Evolutionary conservation across 2,329 filamentous ascomycete genomes (phyloP).

Genomic region (Thelonectria olida): DNA sequence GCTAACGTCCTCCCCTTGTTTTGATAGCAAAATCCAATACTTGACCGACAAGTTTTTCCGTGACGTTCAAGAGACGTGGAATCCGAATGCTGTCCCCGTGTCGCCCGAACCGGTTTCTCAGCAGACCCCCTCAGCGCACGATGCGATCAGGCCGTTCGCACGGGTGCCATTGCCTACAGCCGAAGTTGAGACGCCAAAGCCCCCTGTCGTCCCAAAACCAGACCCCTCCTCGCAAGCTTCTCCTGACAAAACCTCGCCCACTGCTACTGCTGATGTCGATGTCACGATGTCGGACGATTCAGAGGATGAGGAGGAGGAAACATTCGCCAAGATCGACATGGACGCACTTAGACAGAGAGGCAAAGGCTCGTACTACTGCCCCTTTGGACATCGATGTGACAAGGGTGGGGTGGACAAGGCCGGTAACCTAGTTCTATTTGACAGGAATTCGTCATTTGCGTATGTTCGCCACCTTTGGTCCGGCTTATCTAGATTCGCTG

Average conservation of each 20-base stretch:
- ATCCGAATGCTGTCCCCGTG: slow-evolving; percentile 23
- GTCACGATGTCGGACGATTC: slow-evolving; percentile 44
- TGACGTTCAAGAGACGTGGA: slow-evolving; percentile 47
- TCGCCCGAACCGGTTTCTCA: slow-evolving; percentile 25
- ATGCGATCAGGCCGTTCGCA: slow-evolving; percentile 30
- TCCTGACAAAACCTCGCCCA: slow-evolving; percentile 22
- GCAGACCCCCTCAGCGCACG: slow-evolving; percentile 34
- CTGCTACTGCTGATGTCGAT: slow-evolving; percentile 11
- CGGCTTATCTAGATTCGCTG: slow-evolving; percentile 10
- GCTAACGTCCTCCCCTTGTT: slow-evolving; percentile 25
- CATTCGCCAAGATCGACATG: slow-evolving; percentile 50
- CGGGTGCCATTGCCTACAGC: slow-evolving; percentile 24
- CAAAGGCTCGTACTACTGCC: slow-evolving; percentile 50
- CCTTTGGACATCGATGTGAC: slow-evolving; percentile 46
- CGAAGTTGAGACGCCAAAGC: slow-evolving; percentile 32
- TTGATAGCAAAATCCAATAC: slow-evolving; percentile 46
- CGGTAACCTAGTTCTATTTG: slow-evolving; percentile 50
- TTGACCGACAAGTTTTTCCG: slow-evolving; percentile 46
- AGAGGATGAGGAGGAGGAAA: slow-evolving; percentile 46
- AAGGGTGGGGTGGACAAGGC: slow-evolving; percentile 53
- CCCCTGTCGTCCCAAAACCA: slow-evolving; percentile 34
- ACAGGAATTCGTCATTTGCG: slow-evolving; percentile 54
- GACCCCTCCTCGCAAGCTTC: slow-evolving; percentile 34
- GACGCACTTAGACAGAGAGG: slow-evolving; percentile 50
- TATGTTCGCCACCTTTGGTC: slow-evolving; percentile 34